These are phyloP conservation scores for Takashimella koratensis DNA, from an alignment of 1,284 basidiomycete species.

Conservation along the genomic window DNA sequence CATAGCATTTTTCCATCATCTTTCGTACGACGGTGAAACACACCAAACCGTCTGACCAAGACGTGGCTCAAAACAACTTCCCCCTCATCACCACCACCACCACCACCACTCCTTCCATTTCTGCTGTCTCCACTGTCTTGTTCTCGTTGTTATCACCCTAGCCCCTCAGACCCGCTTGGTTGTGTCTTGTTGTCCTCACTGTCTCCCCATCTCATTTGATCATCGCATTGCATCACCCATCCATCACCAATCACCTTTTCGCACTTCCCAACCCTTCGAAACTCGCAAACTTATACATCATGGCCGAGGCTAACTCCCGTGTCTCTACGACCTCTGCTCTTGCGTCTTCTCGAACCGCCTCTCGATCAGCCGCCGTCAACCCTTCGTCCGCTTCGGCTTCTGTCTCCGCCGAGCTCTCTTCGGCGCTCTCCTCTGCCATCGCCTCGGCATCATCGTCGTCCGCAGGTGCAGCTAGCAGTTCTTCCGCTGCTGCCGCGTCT, in stretches of 20 bases:
- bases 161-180: too few species aligned
- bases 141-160: too few species aligned
- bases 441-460: conserved; percentile 7
- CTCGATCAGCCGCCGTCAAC: not conserved
- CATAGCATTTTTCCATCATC: not conserved
- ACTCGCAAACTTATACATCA: not conserved
- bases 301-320: not conserved
- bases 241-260: not conserved
- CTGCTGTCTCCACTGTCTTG: not conserved
- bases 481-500: conserved; percentile 6
- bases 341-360: not conserved
- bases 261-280: not conserved
- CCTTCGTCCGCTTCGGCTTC: not conserved
- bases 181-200: too few species aligned
- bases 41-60: too few species aligned
- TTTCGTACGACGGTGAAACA: too few species aligned
- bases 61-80: too few species aligned
- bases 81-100: too few species aligned
- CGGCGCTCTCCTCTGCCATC: not conserved
- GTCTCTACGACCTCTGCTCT: not conserved
- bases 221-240: not conserved
- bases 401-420: not conserved
- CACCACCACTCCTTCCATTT: too few species aligned
- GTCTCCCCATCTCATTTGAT: not conserved
- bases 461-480: not conserved